Evolutionary conservation across 306 rosid species (phyloP).

Genomic region (Sicyos edulis): DNA sequence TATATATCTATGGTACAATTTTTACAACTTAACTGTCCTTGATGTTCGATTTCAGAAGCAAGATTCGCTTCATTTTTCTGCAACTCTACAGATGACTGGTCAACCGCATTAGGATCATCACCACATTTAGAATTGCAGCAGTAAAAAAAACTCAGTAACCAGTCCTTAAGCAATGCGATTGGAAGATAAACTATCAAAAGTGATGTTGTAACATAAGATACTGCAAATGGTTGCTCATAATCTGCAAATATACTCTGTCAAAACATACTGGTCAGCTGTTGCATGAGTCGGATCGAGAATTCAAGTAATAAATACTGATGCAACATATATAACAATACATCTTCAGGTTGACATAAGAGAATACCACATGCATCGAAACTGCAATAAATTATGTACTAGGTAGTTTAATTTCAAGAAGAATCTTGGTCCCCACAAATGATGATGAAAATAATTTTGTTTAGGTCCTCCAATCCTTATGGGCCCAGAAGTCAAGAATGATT

Average conservation of each 20-base stretch:
- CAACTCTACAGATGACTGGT: not conserved
- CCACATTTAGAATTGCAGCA: not conserved
- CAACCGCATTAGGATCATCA: not conserved
- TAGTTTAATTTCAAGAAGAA: not conserved
- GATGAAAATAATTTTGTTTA: not conserved
- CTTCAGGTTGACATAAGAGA: not conserved
- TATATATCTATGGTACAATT: slow-evolving; percentile 6
- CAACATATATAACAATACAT: not conserved
- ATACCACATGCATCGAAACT: not conserved
- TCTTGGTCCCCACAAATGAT: not conserved
- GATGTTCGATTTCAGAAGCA: slow-evolving; percentile 21
- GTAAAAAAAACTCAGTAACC: slow-evolving; percentile 14
- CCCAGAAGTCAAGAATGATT: slow-evolving; percentile 2
- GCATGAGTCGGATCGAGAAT: slow-evolving; percentile 2
- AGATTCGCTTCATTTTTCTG: not conserved
- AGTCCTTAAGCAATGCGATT: slow-evolving; percentile 26
- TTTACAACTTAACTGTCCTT: slow-evolving; percentile 14
- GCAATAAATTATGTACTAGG: not conserved
- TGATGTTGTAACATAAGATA: slow-evolving; percentile 27
- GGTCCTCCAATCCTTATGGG: not conserved
- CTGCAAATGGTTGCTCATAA: slow-evolving; percentile 30
- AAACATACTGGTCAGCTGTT: slow-evolving; percentile 4
- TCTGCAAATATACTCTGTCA: slow-evolving; percentile 29
- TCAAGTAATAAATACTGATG: not conserved
- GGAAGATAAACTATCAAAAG: slow-evolving; percentile 30